These are phyloP conservation scores for Camelina sativa DNA, from an alignment of 345 rosid genomes.

Conservation along the genomic window DNA sequence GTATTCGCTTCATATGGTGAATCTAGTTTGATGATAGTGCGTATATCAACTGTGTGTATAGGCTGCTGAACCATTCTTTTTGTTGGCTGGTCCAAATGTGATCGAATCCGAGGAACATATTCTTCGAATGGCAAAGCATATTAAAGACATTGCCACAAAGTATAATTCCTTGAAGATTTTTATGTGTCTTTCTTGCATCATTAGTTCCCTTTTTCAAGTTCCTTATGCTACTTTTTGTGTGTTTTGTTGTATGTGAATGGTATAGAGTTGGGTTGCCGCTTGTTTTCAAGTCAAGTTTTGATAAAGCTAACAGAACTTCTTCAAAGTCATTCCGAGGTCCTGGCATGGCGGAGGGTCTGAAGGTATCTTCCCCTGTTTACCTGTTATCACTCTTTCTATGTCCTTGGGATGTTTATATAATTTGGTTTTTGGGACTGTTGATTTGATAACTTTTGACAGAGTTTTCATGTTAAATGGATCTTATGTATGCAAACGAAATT, in stretches of 20 bases:
- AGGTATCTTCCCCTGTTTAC: slow-evolving; percentile 53
- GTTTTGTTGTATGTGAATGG: slow-evolving; percentile 28
- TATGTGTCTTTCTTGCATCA: slow-evolving; percentile 15
- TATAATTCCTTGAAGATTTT: slow-evolving; percentile 40
- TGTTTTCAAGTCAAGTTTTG: slow-evolving; percentile 97
- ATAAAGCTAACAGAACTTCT: slow-evolving; percentile 95
- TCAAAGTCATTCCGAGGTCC: slow-evolving; percentile 97
- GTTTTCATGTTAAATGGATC: not conserved
- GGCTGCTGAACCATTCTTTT: slow-evolving; percentile 87
- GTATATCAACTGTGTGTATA: slow-evolving; percentile 36
- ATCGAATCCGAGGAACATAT: slow-evolving; percentile 95
- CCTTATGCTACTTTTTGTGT: slow-evolving; percentile 10
- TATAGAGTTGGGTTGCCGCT: slow-evolving; percentile 84
- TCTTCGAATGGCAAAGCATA: slow-evolving; percentile 73
- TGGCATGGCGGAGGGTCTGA: slow-evolving; percentile 87
- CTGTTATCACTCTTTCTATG: not conserved
- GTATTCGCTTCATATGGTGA: too few relatives aligned
- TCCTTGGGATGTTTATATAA: slow-evolving; percentile 10
- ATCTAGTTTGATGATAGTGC: slow-evolving; percentile 7
- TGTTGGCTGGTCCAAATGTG: slow-evolving; percentile 95
- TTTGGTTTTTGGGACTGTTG: not conserved
- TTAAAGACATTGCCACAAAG: slow-evolving; percentile 72
- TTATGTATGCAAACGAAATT: not conserved
- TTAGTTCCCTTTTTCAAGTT: slow-evolving; percentile 12
- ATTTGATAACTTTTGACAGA: slow-evolving; percentile 10